Evolutionary conservation across 345 rosid genomes (phyloP).

Genomic region (Punica granatum): DNA sequence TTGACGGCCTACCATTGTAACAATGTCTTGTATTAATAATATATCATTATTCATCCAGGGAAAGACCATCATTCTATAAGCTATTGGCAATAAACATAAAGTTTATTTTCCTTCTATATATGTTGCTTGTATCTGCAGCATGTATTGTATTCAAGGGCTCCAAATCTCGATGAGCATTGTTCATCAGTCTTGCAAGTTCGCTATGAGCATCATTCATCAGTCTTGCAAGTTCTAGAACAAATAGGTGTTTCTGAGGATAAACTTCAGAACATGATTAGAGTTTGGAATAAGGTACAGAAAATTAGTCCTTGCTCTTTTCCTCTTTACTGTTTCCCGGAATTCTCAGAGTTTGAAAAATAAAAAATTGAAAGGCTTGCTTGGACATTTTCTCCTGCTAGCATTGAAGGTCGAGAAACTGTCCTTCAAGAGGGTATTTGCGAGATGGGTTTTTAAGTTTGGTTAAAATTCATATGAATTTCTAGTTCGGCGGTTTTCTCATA

Average conservation of each 20-base stretch:
- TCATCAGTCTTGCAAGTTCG: conserved; percentile 69
- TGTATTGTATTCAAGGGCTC: conserved; percentile 83
- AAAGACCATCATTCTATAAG: neutral
- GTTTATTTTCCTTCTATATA: neutral
- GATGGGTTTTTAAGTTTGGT: neutral
- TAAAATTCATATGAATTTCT: too few relatives aligned
- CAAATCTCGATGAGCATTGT: conserved; percentile 86
- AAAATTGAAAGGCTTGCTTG: neutral
- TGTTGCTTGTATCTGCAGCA: conserved; percentile 37
- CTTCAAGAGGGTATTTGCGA: neutral
- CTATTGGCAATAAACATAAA: neutral
- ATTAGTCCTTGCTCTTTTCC: neutral
- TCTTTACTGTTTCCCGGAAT: neutral
- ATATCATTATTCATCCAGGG: too few relatives aligned
- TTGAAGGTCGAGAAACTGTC: neutral
- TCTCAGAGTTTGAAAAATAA: neutral
- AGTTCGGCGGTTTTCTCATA: neutral
- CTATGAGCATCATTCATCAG: conserved; percentile 83
- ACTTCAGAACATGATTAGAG: conserved; percentile 78
- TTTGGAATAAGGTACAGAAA: conserved; percentile 74
- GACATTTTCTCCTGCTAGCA: neutral
- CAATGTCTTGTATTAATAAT: too few relatives aligned
- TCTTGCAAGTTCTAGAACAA: conserved; percentile 73
- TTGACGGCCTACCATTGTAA: too few relatives aligned
- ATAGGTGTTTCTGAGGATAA: conserved; percentile 85